A percentile compares a stretch with the other conserved stretches of the same genome.
Evolutionary conservation across 2,329 filamentous ascomycete species (phyloP).

Genomic region (Cercospora canescens): DNA sequence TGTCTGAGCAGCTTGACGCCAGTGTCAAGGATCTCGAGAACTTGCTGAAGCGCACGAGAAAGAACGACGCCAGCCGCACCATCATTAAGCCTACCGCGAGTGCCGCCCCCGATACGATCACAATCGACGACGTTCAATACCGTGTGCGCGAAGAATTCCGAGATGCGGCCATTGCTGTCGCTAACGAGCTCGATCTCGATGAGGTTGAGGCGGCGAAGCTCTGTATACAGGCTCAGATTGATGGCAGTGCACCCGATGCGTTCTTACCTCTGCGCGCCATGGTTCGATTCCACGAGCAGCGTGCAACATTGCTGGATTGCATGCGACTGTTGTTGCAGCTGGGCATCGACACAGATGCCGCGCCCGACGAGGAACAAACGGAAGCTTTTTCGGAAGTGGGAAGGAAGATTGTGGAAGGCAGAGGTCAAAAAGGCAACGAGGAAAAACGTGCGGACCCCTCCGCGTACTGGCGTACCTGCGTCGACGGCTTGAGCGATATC

Average conservation of each 20-base stretch:
- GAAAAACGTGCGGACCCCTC: slow-evolving; percentile 49
- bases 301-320: slow-evolving; percentile 80
- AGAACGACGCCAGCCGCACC: slow-evolving; percentile 74
- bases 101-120: slow-evolving; percentile 62
- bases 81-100: slow-evolving; percentile 61
- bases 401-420: slow-evolving; percentile 56
- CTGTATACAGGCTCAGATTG: slow-evolving; percentile 67
- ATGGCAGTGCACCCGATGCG: slow-evolving; percentile 64
- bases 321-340: slow-evolving; percentile 76
- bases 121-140: slow-evolving; percentile 71
- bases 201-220: slow-evolving; percentile 80
- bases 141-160: slow-evolving; percentile 84
- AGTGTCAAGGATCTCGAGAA: slow-evolving; percentile 67
- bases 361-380: slow-evolving; percentile 31
- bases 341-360: slow-evolving; percentile 57
- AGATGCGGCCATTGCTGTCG: slow-evolving; percentile 75
- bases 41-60: slow-evolving; percentile 72
- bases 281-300: slow-evolving; percentile 83
- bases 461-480: slow-evolving; percentile 71
- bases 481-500: slow-evolving; percentile 73
- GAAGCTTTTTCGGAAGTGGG: slow-evolving; percentile 59
- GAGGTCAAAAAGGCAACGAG: slow-evolving; percentile 44
- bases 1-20: slow-evolving; percentile 64
- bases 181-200: slow-evolving; percentile 87
- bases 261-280: slow-evolving; percentile 76